Conservation (phyloP, 345 rosid genomes). For the Crucihimalaya himalaica region DNA sequence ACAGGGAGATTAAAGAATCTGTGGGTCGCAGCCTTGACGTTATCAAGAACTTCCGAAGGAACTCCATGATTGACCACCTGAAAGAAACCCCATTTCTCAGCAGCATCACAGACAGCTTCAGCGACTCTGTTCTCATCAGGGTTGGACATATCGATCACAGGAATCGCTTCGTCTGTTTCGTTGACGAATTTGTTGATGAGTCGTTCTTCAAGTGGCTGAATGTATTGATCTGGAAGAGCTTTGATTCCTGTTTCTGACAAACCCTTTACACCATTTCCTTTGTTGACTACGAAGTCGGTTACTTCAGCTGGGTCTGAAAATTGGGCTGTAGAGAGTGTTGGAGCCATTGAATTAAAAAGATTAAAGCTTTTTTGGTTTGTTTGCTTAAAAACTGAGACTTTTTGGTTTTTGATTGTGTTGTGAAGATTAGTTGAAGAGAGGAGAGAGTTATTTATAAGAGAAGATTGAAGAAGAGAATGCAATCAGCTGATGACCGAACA, state of each 20-base stretch:
- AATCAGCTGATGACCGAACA: slow-evolving; percentile 36
- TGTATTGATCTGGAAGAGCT: slow-evolving; percentile 47
- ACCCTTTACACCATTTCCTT: slow-evolving; percentile 56
- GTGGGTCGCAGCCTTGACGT: slow-evolving; percentile 46
- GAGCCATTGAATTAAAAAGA: slow-evolving; percentile 38
- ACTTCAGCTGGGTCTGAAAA: slow-evolving; percentile 33
- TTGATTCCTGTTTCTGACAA: slow-evolving; percentile 50
- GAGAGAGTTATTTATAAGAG: slow-evolving; percentile 35
- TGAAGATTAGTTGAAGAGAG: slow-evolving; percentile 24
- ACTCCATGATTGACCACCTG: slow-evolving; percentile 55
- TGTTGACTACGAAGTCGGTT: slow-evolving; percentile 47
- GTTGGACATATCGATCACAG: slow-evolving; percentile 50
- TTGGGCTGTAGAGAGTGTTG: slow-evolving; percentile 25
- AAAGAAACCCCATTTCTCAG: slow-evolving; percentile 58
- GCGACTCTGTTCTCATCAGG: slow-evolving; percentile 42
- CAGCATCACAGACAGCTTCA: slow-evolving; percentile 50
- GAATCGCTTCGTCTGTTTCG: slow-evolving; percentile 41
- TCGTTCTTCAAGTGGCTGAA: slow-evolving; percentile 48
- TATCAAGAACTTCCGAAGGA: slow-evolving; percentile 43
- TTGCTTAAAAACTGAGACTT: neutral
- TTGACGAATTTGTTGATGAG: slow-evolving; percentile 41
- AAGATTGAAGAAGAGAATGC: slow-evolving; percentile 27
- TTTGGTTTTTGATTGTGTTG: neutral
- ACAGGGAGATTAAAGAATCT: slow-evolving; percentile 48
- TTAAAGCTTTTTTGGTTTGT: neutral